Percentiles rank a stretch among this genome's conserved stretches.
Evolutionary conservation across 331 rosid genomes (phyloP).

Genomic region (Spiraea crenata): DNA sequence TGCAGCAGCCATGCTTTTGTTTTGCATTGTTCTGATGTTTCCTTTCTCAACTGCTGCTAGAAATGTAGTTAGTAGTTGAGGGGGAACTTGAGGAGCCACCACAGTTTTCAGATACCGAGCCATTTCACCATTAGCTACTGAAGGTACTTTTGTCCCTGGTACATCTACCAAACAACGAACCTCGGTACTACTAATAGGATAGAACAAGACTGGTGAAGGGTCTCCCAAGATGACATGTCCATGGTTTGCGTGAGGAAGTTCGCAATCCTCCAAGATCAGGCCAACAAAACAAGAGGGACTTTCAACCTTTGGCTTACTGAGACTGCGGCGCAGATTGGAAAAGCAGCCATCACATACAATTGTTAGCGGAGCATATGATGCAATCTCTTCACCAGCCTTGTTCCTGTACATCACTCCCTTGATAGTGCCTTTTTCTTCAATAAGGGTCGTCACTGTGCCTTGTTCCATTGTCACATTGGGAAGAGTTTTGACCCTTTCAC

Average conservation of each 20-base stretch:
- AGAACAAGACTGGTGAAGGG: constrained; percentile 15
- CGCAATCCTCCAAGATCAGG: constrained; percentile 23
- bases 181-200: constrained; percentile 23
- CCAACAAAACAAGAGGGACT: constrained; percentile 27
- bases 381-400: background rate
- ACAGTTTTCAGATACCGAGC: constrained; percentile 16
- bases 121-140: constrained; percentile 21
- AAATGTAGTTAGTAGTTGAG: background rate
- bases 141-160: constrained; percentile 21
- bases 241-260: constrained; percentile 16
- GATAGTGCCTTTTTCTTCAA: constrained; percentile 19
- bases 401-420: constrained; percentile 16
- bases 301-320: constrained; percentile 16
- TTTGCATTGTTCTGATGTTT: constrained; percentile 6
- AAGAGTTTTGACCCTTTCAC: constrained; percentile 15
- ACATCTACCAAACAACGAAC: constrained; percentile 17
- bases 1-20: background rate
- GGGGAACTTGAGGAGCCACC: constrained; percentile 29
- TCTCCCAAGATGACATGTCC: constrained; percentile 16
- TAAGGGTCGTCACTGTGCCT: constrained; percentile 18
- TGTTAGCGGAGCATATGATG: constrained; percentile 16
- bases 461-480: constrained; percentile 24
- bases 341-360: constrained; percentile 19
- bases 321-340: constrained; percentile 16
- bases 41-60: constrained; percentile 14